Conservation (phyloP, 306 rosid species). For the Gleditsia sinensis region DNA sequence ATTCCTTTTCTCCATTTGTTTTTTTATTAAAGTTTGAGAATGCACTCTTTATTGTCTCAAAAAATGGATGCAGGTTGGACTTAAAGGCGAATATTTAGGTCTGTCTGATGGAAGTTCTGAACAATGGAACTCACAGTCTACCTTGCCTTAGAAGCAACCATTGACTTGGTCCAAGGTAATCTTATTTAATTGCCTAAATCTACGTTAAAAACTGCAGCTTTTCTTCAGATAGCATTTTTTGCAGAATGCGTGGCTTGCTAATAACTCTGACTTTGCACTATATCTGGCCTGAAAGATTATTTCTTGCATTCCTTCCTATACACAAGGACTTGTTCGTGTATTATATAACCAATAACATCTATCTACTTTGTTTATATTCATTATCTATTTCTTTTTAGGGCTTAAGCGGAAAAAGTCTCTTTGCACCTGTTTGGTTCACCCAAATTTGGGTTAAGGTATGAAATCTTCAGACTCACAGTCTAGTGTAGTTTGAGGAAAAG, state of each 20-base stretch:
- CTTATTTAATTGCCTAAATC: not conserved
- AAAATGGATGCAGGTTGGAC: slow-evolving; percentile 70
- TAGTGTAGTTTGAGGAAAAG: not conserved
- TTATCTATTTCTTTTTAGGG: not conserved
- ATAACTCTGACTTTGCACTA: not conserved
- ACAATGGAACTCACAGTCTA: slow-evolving; percentile 68
- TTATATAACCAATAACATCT: not conserved
- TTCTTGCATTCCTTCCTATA: not conserved
- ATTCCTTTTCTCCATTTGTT: not conserved
- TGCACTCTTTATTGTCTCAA: not conserved
- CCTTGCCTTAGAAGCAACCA: slow-evolving; percentile 75
- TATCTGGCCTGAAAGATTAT: not conserved
- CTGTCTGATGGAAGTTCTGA: slow-evolving; percentile 64
- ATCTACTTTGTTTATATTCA: not conserved
- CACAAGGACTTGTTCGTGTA: not conserved
- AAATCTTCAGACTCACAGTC: not conserved
- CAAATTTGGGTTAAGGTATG: not conserved
- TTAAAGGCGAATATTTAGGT: slow-evolving; percentile 70
- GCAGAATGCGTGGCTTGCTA: not conserved
- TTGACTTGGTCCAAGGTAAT: slow-evolving; percentile 95
- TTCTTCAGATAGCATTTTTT: not conserved
- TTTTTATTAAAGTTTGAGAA: not conserved
- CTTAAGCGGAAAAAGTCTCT: slow-evolving; percentile 8
- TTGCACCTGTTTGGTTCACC: not conserved
- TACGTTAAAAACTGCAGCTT: not conserved